These are phyloP conservation scores for Fusarium incarnatum DNA, from an alignment of 2,329 filamentous ascomycete species.

Conservation along the genomic window DNA sequence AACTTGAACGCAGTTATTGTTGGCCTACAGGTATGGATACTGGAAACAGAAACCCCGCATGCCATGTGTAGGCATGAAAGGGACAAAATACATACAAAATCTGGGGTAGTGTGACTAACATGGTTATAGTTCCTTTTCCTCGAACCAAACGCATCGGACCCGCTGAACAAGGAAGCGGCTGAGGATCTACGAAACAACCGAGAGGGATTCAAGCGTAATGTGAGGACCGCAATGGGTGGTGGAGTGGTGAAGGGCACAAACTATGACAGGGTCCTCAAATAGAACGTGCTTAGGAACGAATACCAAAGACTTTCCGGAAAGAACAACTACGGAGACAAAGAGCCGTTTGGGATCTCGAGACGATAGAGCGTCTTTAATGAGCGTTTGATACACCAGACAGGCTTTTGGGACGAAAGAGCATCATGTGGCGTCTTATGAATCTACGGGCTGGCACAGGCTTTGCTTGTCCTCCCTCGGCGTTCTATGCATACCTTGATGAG, in stretches of 20 bases:
- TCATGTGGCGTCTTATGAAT: slow-evolving; percentile 35
- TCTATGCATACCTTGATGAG: slow-evolving; percentile 2
- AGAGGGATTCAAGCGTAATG: slow-evolving; percentile 92
- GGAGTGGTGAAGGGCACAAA: slow-evolving; percentile 76
- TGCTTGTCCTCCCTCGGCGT: slow-evolving; percentile 20
- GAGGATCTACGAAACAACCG: slow-evolving; percentile 88
- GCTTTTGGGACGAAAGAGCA: slow-evolving; percentile 30
- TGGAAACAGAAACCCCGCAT: not conserved
- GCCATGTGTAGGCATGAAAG: not conserved
- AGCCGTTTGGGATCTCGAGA: slow-evolving; percentile 15
- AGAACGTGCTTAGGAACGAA: slow-evolving; percentile 32
- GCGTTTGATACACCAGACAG: slow-evolving; percentile 21
- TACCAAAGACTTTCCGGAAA: slow-evolving; percentile 16
- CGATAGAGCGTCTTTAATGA: slow-evolving; percentile 20
- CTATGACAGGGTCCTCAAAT: slow-evolving; percentile 85
- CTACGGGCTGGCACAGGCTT: slow-evolving; percentile 30
- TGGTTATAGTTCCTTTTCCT: slow-evolving; percentile 86
- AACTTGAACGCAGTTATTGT: slow-evolving; percentile 98
- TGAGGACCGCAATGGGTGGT: slow-evolving; percentile 84
- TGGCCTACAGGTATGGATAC: slow-evolving; percentile 76
- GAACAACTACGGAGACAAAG: slow-evolving; percentile 1
- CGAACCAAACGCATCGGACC: slow-evolving; percentile 95
- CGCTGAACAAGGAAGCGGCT: slow-evolving; percentile 97
- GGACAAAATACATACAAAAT: not conserved
- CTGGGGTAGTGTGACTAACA: slow-evolving; percentile 37